Conservation (phyloP, 768 basidiomycete species). For the Phlebiopsis flavidoalba region DNA sequence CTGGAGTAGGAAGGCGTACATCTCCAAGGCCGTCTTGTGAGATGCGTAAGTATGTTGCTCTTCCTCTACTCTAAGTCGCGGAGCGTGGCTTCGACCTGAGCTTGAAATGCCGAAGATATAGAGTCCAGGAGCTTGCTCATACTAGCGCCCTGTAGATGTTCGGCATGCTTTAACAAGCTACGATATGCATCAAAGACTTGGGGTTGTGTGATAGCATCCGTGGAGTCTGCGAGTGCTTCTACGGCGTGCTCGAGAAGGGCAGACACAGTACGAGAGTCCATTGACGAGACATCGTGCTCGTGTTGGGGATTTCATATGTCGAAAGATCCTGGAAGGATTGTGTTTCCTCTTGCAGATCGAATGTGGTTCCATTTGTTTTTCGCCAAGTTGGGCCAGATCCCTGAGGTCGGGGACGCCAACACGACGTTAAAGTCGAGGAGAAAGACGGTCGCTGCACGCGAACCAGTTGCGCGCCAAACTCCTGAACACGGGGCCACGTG, state of each 20-base stretch:
- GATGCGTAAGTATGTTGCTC: conserved; percentile 52
- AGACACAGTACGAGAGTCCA: conserved; percentile 40
- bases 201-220: conserved; percentile 62
- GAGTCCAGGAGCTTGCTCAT: conserved; percentile 90
- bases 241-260: conserved; percentile 69
- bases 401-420: background rate
- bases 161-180: conserved; percentile 73
- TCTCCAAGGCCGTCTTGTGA: conserved; percentile 78
- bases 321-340: conserved; percentile 56
- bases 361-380: conserved; percentile 36
- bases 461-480: background rate
- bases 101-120: conserved; percentile 66
- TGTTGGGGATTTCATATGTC: conserved; percentile 61
- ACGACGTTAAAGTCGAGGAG: background rate
- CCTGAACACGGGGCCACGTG: conserved; percentile 5
- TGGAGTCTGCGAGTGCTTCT: conserved; percentile 69
- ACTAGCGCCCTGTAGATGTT: conserved; percentile 52
- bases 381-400: background rate
- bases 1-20: conserved; percentile 87
- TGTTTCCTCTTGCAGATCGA: conserved; percentile 79
- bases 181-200: conserved; percentile 80
- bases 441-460: conserved; percentile 2
- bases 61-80: conserved; percentile 67
- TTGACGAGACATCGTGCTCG: conserved; percentile 58
- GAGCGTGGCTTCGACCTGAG: conserved; percentile 67